phyloP scores from a whole-genome alignment of 2,329 filamentous ascomycete genomes.

The Fusarium sp. region DNA sequence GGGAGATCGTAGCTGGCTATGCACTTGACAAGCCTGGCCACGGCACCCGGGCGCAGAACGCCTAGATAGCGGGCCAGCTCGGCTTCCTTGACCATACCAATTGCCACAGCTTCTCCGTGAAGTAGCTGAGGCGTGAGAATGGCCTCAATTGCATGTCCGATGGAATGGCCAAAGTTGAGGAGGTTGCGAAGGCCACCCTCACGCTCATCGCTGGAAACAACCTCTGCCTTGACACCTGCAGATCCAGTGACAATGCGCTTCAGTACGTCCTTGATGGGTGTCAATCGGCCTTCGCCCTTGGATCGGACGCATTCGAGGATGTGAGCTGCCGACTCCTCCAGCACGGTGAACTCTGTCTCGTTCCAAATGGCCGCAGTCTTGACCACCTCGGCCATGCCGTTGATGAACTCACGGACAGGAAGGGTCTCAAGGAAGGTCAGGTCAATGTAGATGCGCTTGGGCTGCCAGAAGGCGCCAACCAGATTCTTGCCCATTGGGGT shows the following conservation, averaged over 20 bases:
- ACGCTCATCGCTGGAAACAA: constrained; percentile 93
- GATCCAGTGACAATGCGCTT: constrained; percentile 89
- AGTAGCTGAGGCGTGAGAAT: constrained; percentile 95
- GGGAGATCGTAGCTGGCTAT: constrained; percentile 94
- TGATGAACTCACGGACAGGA: constrained; percentile 92
- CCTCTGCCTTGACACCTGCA: constrained; percentile 91
- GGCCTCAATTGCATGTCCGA: constrained; percentile 96
- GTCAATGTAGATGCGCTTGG: constrained; percentile 93
- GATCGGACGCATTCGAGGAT: constrained; percentile 68
- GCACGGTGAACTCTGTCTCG: constrained; percentile 83
- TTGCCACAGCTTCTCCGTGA: constrained; percentile 94
- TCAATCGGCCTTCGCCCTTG: constrained; percentile 68
- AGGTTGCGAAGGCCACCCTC: constrained; percentile 95
- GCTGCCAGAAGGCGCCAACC: constrained; percentile 97
- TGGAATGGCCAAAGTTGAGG: constrained; percentile 97
- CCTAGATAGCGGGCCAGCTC: constrained; percentile 92
- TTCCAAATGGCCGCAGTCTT: constrained; percentile 98
- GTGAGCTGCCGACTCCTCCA: constrained; percentile 83
- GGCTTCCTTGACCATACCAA: constrained; percentile 98
- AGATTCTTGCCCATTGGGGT: constrained; percentile 96
- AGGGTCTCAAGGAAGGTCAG: constrained; percentile 91
- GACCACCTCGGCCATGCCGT: constrained; percentile 98
- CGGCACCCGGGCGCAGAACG: constrained; percentile 84
- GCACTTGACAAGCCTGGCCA: constrained; percentile 91
- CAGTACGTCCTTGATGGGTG: constrained; percentile 76